Percentiles rank a stretch among this genome's conserved stretches.
Evolutionary conservation across 257 asterid genomes (phyloP).

Genomic region (Forsythia suspensa): DNA sequence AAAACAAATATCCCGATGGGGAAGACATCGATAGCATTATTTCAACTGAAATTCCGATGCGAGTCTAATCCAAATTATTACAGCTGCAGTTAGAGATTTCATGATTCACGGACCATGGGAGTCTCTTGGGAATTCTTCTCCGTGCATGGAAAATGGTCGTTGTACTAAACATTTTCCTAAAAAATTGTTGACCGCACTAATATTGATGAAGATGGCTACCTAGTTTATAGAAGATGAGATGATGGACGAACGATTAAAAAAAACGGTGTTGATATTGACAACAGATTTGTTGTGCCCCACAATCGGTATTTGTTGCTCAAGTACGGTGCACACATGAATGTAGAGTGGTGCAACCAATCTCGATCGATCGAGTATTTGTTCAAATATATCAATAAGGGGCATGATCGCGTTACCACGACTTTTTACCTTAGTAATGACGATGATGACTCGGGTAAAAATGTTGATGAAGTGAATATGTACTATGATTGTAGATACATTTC

Average conservation of each 20-base stretch:
- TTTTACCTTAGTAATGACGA: neutral
- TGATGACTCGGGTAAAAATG: neutral
- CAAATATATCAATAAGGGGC: neutral
- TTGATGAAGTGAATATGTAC: neutral
- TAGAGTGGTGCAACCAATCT: neutral
- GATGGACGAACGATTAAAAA: neutral
- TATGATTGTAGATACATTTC: neutral
- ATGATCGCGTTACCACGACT: neutral
- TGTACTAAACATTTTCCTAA: neutral
- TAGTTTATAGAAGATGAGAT: neutral
- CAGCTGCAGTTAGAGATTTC: neutral
- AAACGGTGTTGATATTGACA: neutral
- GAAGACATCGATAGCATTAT: neutral
- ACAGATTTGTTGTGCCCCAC: neutral
- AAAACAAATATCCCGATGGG: too few relatives aligned
- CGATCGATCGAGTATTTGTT: neutral
- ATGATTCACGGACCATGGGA: slow-evolving; percentile 5
- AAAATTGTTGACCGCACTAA: neutral
- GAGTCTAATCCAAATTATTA: neutral
- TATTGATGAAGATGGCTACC: neutral
- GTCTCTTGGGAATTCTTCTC: neutral
- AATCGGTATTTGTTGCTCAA: neutral
- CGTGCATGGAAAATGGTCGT: neutral
- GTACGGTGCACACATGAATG: neutral
- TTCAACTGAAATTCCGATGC: neutral